phyloP scores from a whole-genome alignment of 108 stramenopile species.

The Skeletonema menzelii region DNA sequence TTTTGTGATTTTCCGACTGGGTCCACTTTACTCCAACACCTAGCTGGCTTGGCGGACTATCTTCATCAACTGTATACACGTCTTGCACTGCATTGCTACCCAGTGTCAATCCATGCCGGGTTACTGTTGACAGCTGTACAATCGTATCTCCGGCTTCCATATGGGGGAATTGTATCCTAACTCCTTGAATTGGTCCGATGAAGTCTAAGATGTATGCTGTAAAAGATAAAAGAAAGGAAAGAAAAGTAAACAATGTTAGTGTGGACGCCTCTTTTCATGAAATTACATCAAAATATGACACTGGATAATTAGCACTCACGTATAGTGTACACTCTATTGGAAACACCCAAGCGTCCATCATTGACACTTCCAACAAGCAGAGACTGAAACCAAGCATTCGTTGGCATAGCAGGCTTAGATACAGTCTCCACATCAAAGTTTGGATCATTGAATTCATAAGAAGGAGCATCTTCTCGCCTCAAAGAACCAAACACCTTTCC shows the following conservation, averaged over 20 bases:
- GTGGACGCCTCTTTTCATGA: not conserved
- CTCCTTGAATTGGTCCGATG: constrained; percentile 71
- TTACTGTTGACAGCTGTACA: constrained; percentile 62
- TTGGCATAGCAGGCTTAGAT: constrained; percentile 49
- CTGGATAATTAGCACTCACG: not conserved
- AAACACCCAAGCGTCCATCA: constrained; percentile 51
- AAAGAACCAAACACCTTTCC: constrained; percentile 13
- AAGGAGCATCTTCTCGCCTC: not conserved
- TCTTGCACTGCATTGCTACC: constrained; percentile 42
- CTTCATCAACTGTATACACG: constrained; percentile 38
- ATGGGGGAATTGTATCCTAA: constrained; percentile 61
- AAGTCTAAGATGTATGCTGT: constrained; percentile 70
- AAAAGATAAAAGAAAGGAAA: not conserved
- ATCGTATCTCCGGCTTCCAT: constrained; percentile 50
- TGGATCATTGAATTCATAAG: not conserved
- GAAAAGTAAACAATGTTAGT: not conserved
- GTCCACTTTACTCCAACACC: constrained; percentile 72
- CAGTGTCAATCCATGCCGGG: constrained; percentile 66
- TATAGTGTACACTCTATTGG: constrained; percentile 67
- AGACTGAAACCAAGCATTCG: constrained; percentile 86
- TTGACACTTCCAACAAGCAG: constrained; percentile 54
- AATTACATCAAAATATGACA: not conserved
- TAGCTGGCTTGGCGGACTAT: constrained; percentile 48
- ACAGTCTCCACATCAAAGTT: not conserved
- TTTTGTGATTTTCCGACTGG: constrained; percentile 23